A percentile compares a stretch with the other conserved stretches of the same genome.
These are phyloP conservation scores for Hordeum marinum DNA, from an alignment of 176 grass and related monocot genomes.

Conservation along the genomic window DNA sequence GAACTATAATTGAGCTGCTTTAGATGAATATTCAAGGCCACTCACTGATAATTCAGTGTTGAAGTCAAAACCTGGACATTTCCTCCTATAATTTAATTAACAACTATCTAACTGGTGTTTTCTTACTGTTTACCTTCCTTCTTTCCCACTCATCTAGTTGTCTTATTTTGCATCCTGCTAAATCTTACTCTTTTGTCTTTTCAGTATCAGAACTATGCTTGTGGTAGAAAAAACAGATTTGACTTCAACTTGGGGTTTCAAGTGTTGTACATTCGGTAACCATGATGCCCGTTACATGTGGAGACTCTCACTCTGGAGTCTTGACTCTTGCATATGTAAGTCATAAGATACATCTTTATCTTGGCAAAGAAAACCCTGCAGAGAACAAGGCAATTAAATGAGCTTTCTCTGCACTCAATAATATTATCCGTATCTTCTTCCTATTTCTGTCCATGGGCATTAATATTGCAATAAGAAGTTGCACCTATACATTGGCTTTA, in stretches of 20 bases:
- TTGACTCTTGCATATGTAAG: neutral
- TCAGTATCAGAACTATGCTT: conserved; percentile 29
- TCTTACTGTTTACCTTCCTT: conserved; percentile 26
- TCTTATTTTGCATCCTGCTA: conserved; percentile 1
- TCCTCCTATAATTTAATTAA: conserved; percentile 35
- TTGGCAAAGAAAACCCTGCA: neutral
- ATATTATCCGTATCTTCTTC: conserved; percentile 48
- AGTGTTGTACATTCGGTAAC: conserved; percentile 34
- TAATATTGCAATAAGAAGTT: conserved; percentile 35
- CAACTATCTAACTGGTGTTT: conserved; percentile 22
- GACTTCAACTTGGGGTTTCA: conserved; percentile 48
- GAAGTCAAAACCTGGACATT: conserved; percentile 29
- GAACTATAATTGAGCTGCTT: conserved; percentile 41
- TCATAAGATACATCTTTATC: conserved; percentile 26
- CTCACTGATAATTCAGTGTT: conserved; percentile 29
- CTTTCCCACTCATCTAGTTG: conserved; percentile 5
- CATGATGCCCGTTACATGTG: neutral
- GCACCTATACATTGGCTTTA: conserved; percentile 40
- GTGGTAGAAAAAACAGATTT: conserved; percentile 37
- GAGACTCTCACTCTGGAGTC: no score
- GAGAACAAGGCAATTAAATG: conserved; percentile 18
- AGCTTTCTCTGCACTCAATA: conserved; percentile 47
- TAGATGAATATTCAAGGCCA: conserved; percentile 30
- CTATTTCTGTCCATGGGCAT: conserved; percentile 47
- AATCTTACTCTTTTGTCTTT: neutral